Evolutionary conservation across 2,329 filamentous ascomycete species (phyloP).

Genomic region (Colletotrichum sp.): DNA sequence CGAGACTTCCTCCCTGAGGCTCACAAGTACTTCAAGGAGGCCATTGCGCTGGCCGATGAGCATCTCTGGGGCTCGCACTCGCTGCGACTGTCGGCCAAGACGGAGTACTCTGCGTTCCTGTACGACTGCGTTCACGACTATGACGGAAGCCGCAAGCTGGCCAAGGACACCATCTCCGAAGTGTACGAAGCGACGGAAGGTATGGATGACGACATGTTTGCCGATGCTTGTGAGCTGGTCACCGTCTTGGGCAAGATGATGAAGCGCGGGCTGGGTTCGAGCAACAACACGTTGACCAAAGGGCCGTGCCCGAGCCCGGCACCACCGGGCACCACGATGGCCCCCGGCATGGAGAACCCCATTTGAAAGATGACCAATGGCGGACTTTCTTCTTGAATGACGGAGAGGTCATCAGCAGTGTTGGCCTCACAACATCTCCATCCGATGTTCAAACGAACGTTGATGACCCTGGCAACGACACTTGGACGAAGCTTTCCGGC

Average conservation of each 20-base stretch:
- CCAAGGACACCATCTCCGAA: slow-evolving; percentile 83
- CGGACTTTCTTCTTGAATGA: not conserved
- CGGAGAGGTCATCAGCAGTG: not conserved
- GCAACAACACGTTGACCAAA: slow-evolving; percentile 36
- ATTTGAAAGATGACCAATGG: slow-evolving; percentile 33
- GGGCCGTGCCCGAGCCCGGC: slow-evolving; percentile 33
- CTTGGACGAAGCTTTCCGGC: not conserved
- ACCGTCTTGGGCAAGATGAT: slow-evolving; percentile 87
- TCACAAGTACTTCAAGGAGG: slow-evolving; percentile 79
- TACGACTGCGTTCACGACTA: slow-evolving; percentile 91
- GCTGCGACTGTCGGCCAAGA: slow-evolving; percentile 84
- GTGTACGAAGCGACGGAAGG: slow-evolving; percentile 91
- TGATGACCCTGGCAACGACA: not conserved
- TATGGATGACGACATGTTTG: slow-evolving; percentile 95
- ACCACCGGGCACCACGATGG: slow-evolving; percentile 22
- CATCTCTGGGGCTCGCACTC: slow-evolving; percentile 89
- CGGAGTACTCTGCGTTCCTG: slow-evolving; percentile 91
- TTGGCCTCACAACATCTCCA: not conserved
- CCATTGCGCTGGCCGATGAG: slow-evolving; percentile 73
- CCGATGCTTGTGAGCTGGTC: slow-evolving; percentile 88
- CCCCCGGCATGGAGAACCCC: slow-evolving; percentile 47
- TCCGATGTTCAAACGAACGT: not conserved
- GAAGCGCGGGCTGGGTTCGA: slow-evolving; percentile 68
- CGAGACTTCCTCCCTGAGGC: slow-evolving; percentile 85
- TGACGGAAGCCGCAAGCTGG: slow-evolving; percentile 76